Percentiles rank a stretch among this genome's conserved stretches.
These are phyloP conservation scores for Rubus parviflorus DNA, from an alignment of 306 rosid genomes.

Conservation along the genomic window DNA sequence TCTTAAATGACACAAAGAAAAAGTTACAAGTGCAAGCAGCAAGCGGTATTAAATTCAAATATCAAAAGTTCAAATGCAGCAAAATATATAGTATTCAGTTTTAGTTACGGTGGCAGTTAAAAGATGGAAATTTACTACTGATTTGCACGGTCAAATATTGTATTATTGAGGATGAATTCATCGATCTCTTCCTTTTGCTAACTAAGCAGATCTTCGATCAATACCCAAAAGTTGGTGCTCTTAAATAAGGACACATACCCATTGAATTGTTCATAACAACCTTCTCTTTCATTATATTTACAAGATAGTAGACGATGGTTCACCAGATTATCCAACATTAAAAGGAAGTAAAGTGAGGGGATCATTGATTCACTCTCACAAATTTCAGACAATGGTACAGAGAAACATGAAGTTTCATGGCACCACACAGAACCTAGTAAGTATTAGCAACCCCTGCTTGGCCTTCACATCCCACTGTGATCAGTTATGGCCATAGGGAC, in stretches of 20 bases:
- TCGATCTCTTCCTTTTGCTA: no score
- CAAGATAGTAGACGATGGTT: constrained; percentile 1
- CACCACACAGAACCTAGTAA: background rate
- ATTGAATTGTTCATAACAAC: background rate
- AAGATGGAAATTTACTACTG: no score
- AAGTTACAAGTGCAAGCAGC: no score
- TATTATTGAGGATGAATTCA: no score
- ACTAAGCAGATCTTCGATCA: no score
- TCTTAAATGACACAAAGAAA: background rate
- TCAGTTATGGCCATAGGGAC: background rate
- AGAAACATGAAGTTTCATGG: constrained; percentile 12
- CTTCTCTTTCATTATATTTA: constrained; percentile 4
- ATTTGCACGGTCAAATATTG: no score
- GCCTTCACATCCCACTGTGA: constrained; percentile 2
- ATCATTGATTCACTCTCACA: background rate
- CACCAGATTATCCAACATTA: background rate
- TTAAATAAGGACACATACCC: background rate
- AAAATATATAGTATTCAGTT: no score
- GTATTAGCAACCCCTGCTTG: background rate
- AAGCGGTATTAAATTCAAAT: no score
- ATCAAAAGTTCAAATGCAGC: no score
- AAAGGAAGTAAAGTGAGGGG: background rate
- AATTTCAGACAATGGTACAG: background rate
- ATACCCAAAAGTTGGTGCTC: background rate
- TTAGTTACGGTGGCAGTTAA: no score